Base-by-base conservation (phyloP, 2,329 filamentous ascomycete genomes). In the Lasiodiplodia hormozganensis region DNA sequence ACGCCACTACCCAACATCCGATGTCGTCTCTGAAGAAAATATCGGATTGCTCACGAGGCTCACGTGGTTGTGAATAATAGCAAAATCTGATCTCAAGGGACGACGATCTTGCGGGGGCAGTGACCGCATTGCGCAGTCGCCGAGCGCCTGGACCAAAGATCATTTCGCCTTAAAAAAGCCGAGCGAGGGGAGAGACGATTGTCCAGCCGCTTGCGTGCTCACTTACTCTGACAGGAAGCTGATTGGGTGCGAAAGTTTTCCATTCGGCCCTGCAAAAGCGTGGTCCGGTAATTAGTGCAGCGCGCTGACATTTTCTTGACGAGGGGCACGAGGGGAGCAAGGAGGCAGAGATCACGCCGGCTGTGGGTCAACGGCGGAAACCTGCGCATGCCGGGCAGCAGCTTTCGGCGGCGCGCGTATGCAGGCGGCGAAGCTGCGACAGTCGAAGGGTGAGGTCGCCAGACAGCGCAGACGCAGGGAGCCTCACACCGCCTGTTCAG, bases 401-500 rank as follows among this genome's bases (percentile, higher is more conserved):
- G 60, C 43, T 38, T 62, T 18, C 56, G 49, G 51, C 51, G 38
- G 51, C 62, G 62, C 62, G 52, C 38, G 36, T 49, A 56, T 65
- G 62, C 62, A 53, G 47, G 60, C 60, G 31, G 60, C 43, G 21
- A 64, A 52, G 60, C 18, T 64, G 60, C 52, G 38, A 56, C 62
- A 38, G 62, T 51, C 49, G 47, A 43, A 54, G 28, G 25, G 51
- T 56, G 34, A 65, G 28, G 62, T 65, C 62, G 23, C 62, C 51
- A 31, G 62, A 52, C 62, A 52, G 62, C 62, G 62, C 47, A 51
- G n/a, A 65, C 23, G 62, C 62, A 65, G 62, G 62, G 62, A 53
- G 49, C 49, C 62, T 65, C 62, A 65, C 62, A 65, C 62, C 62
- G 62, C 62, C 62, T 56, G 52, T 65, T 65, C 62, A 31, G 21